These are phyloP conservation scores for Corchorus olitorius DNA, from an alignment of 345 rosid species.

Conservation along the genomic window DNA sequence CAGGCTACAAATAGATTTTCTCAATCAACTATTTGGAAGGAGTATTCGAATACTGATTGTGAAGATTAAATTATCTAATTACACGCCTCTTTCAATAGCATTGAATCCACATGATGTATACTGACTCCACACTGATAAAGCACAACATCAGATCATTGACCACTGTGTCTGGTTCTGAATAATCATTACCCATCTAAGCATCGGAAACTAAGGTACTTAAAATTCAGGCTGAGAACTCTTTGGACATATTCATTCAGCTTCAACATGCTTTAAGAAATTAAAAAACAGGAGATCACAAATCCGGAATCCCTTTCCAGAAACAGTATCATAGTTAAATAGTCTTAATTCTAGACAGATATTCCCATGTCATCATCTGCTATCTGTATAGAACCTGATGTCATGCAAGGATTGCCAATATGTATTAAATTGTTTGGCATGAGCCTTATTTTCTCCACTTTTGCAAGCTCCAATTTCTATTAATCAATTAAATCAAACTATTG, in stretches of 20 bases:
- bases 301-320: not conserved
- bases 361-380: not conserved
- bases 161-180: not conserved
- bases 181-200: not conserved
- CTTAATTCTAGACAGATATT: not conserved
- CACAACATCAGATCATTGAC: not conserved
- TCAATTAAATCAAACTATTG: not conserved
- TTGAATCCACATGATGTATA: not conserved
- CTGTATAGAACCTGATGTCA: not conserved
- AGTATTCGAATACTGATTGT: not conserved
- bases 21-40: constrained; percentile 4
- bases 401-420: not conserved
- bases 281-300: not conserved
- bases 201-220: not conserved
- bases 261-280: not conserved
- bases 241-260: not conserved
- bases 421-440: not conserved
- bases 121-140: not conserved
- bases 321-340: not conserved
- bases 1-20: constrained; percentile 59
- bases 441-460: not conserved
- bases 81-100: not conserved
- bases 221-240: not conserved
- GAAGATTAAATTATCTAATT: not conserved
- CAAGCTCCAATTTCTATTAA: not conserved